Base-by-base conservation (phyloP, 257 asterid genomes). In the Nicotiana paniculata region DNA sequence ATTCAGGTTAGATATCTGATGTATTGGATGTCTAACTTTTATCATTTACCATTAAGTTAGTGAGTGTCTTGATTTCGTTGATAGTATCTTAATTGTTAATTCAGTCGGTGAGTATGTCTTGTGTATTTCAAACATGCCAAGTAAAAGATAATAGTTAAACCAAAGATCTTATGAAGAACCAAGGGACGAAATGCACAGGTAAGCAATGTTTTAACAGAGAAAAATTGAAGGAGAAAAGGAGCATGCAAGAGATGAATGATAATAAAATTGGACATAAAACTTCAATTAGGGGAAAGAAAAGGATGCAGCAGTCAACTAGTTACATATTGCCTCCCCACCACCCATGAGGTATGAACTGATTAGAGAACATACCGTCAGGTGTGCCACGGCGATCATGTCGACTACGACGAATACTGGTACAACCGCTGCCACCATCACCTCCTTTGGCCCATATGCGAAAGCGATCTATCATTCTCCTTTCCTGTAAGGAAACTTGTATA, bases 341-440 rank as follows among this genome's bases (percentile, higher is more conserved):
- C 79, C 35, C 10, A 35, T 8, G 10, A 26, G 32, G 68, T 55
- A 33, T 57, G 46, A 33, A 18, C 32, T 8, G n/a, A 16, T 72
- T 30, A 54, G 81, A 84, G 83, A 83, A 82, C 93, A 62, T 78
- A 96, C 99, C 99, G 84, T 96, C 99, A 84, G 97, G 91, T 89
- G 62, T 91, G 59, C 99, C 99, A 86, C 88, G 96, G 32, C 91
- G 97, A 83, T 89, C 93, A 58, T 86, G 94, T 69, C 97, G 93
- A 87, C 97, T 92, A 63, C 93, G 96, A n/a, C 91, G 97, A 67
- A 89, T 88, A 88, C 98, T 94, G 85, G 85, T 79, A 87, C 99
- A 96, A 84, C 98, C 99, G 80, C 85, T 94, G 64, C 98, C 99
- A 75, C 98, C 99, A 72, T 96, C 97, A 74, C 99, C 99, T 81